phyloP scores from a whole-genome alignment of 1,139 yeast species.

The Geotrichum aggregatum region DNA sequence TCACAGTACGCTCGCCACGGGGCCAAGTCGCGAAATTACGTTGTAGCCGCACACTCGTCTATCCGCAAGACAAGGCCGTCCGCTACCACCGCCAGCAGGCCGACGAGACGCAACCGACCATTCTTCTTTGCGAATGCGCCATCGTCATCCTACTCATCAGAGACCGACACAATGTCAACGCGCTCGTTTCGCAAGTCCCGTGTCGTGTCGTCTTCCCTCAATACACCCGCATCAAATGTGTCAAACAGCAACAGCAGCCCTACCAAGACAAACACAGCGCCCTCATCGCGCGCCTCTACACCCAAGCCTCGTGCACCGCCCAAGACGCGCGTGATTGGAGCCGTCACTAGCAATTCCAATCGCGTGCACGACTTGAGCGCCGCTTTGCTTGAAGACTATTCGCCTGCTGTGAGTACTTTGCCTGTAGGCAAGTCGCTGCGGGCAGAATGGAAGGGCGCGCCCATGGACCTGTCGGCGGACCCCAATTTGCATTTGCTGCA shows the following conservation, averaged over 20 bases:
- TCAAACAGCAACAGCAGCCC: no score
- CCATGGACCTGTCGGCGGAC: slow-evolving; percentile 85
- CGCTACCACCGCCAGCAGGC: neutral
- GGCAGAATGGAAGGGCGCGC: slow-evolving; percentile 97
- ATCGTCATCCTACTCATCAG: neutral
- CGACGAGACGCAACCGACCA: neutral
- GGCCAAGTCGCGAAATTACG: neutral
- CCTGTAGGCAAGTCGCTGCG: slow-evolving; percentile 72
- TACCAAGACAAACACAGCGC: neutral
- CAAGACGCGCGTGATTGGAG: neutral
- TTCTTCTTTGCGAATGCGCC: no score
- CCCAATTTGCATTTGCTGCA: slow-evolving; percentile 70
- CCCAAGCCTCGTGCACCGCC: slow-evolving; percentile 1
- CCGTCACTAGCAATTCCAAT: neutral
- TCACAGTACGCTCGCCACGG: neutral
- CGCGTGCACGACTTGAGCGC: slow-evolving; percentile 40
- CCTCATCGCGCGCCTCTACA: slow-evolving; percentile 3
- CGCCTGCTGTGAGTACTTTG: slow-evolving; percentile 62
- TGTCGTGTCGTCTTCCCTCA: no score
- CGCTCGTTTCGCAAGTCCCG: slow-evolving; percentile 3
- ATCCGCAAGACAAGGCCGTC: neutral
- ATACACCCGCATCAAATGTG: no score
- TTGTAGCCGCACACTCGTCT: slow-evolving; percentile 6
- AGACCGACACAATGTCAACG: slow-evolving; percentile 2
- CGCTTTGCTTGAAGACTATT: slow-evolving; percentile 57